These are phyloP conservation scores for Backusella luteola DNA, from an alignment of 192 early-diverging fungal genomes.

Conservation along the genomic window DNA sequence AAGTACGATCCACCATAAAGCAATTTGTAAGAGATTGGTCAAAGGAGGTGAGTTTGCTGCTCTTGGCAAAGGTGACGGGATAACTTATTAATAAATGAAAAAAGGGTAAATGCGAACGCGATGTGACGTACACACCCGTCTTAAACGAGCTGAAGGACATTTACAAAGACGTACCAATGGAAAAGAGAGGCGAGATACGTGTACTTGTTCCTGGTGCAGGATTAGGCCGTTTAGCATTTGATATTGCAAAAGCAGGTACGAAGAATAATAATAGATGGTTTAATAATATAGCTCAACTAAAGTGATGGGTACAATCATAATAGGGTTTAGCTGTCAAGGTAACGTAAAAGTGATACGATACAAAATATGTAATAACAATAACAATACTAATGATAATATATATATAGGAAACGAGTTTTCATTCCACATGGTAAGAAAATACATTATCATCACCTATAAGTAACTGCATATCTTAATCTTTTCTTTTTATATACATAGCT, in stretches of 20 bases:
- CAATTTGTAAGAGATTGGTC: constrained; percentile 98
- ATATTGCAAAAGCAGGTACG: constrained; percentile 72
- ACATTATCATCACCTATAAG: not conserved
- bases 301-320: not conserved
- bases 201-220: constrained; percentile 96
- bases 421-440: constrained; percentile 79
- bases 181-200: constrained; percentile 50
- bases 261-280: too few relatives aligned
- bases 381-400: constrained; percentile 1
- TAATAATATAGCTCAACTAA: too few relatives aligned
- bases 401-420: constrained; percentile 91
- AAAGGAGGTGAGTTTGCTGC: not conserved
- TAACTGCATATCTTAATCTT: not conserved
- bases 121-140: constrained; percentile 80
- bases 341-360: not conserved
- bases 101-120: constrained; percentile 73
- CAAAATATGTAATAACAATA: not conserved
- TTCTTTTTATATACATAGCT: constrained; percentile 45
- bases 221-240: constrained; percentile 89
- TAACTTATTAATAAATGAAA: not conserved
- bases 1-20: constrained; percentile 82
- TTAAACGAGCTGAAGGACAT: constrained; percentile 63
- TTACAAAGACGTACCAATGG: constrained; percentile 44
- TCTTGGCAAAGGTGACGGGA: not conserved
- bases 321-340: constrained; percentile 76